Conservation (phyloP, 345 rosid genomes). For the Aethionema arabicum region DNA sequence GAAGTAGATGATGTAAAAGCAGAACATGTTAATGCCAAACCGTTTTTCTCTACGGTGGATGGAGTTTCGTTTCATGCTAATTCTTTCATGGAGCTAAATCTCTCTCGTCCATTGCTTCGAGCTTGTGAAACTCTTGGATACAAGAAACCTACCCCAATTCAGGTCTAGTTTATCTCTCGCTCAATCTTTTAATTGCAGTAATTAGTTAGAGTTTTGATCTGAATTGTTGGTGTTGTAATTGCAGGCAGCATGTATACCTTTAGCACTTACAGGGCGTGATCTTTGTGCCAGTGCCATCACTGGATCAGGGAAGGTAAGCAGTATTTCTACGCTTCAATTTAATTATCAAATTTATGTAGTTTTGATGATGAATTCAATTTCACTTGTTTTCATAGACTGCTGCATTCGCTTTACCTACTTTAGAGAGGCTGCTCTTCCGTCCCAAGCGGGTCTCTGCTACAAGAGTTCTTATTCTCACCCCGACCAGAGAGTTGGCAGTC, state of each 20-base stretch:
- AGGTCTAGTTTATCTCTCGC: slow-evolving; percentile 43
- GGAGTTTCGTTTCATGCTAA: slow-evolving; percentile 82
- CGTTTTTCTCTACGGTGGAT: slow-evolving; percentile 65
- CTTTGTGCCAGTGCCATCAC: slow-evolving; percentile 97
- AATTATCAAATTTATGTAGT: not conserved
- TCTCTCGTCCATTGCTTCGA: slow-evolving; percentile 87
- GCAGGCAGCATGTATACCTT: slow-evolving; percentile 92
- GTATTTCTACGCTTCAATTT: not conserved
- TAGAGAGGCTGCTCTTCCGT: slow-evolving; percentile 85
- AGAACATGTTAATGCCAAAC: slow-evolving; percentile 43
- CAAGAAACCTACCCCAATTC: slow-evolving; percentile 90
- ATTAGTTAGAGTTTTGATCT: not conserved
- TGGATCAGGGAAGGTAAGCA: slow-evolving; percentile 91
- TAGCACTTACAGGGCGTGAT: slow-evolving; percentile 88
- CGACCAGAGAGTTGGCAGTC: slow-evolving; percentile 88
- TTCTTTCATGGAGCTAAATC: slow-evolving; percentile 84
- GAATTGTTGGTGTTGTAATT: slow-evolving; percentile 17
- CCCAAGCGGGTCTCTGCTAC: slow-evolving; percentile 82
- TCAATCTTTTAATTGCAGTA: not conserved
- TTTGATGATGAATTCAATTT: slow-evolving; percentile 17
- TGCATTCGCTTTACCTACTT: slow-evolving; percentile 84
- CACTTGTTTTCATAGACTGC: slow-evolving; percentile 61
- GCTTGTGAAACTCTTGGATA: slow-evolving; percentile 93
- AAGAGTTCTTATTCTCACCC: slow-evolving; percentile 91
- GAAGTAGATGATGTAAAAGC: slow-evolving; percentile 45